A percentile compares a stretch with the other conserved stretches of the same genome.
phyloP scores from a whole-genome alignment of 352 stramenopile genomes.

The Plasmopara viticola region DNA sequence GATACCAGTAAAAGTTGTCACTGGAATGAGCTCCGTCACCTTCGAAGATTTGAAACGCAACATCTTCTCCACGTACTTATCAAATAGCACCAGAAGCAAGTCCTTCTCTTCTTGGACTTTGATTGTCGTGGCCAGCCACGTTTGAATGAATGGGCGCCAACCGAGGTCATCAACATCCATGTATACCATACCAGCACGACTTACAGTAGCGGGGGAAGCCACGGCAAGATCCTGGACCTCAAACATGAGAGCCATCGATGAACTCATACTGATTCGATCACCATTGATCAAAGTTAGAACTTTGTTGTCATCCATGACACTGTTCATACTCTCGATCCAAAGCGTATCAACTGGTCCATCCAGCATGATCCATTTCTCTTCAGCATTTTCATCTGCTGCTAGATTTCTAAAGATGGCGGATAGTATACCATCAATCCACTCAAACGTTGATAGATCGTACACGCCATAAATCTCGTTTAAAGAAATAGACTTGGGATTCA shows the following conservation, averaged over 20 bases:
- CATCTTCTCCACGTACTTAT: constrained; percentile 79
- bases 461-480: constrained; percentile 89
- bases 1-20: constrained; percentile 77
- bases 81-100: constrained; percentile 57
- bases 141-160: constrained; percentile 72
- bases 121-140: constrained; percentile 68
- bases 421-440: constrained; percentile 84
- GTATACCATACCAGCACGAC: constrained; percentile 91
- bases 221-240: constrained; percentile 93
- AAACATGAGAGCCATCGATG: constrained; percentile 89
- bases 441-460: constrained; percentile 82
- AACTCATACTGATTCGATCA: constrained; percentile 80
- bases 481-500: constrained; percentile 88
- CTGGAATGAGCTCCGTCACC: constrained; percentile 67
- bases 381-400: constrained; percentile 62
- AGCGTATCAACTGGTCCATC: constrained; percentile 82
- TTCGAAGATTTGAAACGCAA: constrained; percentile 60
- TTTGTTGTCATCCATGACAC: constrained; percentile 87
- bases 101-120: constrained; percentile 55
- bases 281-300: constrained; percentile 83
- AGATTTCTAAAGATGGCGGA: constrained; percentile 78
- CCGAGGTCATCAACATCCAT: constrained; percentile 85
- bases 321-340: constrained; percentile 90
- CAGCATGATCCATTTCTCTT: constrained; percentile 88
- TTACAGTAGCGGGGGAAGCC: constrained; percentile 91